A percentile compares a stretch with the other conserved stretches of the same genome.
Evolutionary conservation across 345 rosid genomes (phyloP).

Genomic region (Dipteronia dyeriana): DNA sequence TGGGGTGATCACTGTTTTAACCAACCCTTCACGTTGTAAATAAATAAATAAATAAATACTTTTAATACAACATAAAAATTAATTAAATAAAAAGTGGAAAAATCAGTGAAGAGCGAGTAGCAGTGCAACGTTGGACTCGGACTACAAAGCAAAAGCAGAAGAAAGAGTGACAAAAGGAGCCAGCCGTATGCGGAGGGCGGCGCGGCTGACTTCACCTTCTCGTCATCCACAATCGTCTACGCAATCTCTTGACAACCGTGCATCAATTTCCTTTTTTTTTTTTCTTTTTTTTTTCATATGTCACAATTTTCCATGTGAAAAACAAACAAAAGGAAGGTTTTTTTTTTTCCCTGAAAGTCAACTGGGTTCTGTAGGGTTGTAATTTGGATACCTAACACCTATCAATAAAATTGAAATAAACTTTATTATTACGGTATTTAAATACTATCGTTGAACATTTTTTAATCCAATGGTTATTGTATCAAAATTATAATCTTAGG

Average conservation of each 20-base stretch:
- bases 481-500: too few relatives aligned
- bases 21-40: not conserved
- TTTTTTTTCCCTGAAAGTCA: not conserved
- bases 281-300: not conserved
- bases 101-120: not conserved
- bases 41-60: not conserved
- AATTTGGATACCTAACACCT: too few relatives aligned
- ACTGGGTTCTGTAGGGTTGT: not conserved
- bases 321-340: not conserved
- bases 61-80: not conserved
- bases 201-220: constrained; percentile 28
- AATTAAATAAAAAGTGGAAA: not conserved
- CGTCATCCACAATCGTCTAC: constrained; percentile 34
- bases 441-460: too few relatives aligned
- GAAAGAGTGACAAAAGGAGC: not conserved
- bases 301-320: not conserved
- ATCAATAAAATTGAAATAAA: too few relatives aligned
- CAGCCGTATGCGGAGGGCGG: constrained; percentile 26
- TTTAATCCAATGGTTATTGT: too few relatives aligned
- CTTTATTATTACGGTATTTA: too few relatives aligned
- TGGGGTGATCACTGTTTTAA: not conserved
- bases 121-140: constrained; percentile 1
- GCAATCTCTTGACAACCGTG: constrained; percentile 24
- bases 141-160: constrained; percentile 3
- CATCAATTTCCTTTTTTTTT: not conserved